Base-by-base conservation (phyloP, 2,329 filamentous ascomycete genomes). In the Neophaeococcomyces mojaviensis region DNA sequence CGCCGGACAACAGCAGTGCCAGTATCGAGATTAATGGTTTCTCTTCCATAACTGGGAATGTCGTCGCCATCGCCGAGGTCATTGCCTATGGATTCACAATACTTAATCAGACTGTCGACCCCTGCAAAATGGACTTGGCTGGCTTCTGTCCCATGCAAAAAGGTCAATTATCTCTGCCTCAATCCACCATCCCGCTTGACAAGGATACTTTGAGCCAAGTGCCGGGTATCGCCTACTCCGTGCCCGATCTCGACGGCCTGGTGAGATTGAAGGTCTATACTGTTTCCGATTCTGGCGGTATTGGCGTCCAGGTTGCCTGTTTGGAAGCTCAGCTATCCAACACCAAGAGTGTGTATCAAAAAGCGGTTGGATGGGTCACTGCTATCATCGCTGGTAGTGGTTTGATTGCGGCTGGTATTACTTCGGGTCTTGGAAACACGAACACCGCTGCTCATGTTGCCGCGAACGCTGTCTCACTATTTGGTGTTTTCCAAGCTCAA, bases 371-470 rank as follows among this genome's bases (percentile, higher is more conserved):
- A 58, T 96, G 89, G 89, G 76, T 81, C 31, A 88, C 89, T 20
- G 90, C 90, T 48, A 74, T 94, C 55, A 88, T 96, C 58, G 87
- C 88, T 53, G 88, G 87, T 50, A 69, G 94, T 37, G 88, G 86
- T 55, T 74, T 96, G 38, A 73, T 88, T 39, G 84, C 88, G 7
- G 95, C 90, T 35, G 90, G 88, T 51, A 77, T 96, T 53, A 86
- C 90, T 24, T 95, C 88, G 22, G 88, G 88, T 26, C 72, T 96
- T 3, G 90, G 90, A 9, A 88, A 96, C 66, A 87, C 87, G 40
- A 96, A 96, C 64, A 90, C 90, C 4, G 89, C 90, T 38, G 88
- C 90, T 41, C 90, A 97, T 66, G 86, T 97, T 53, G 90, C 90
- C 45, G 85, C 89, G 46, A 95, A 94, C 61, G 88, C 90, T 3